Evolutionary conservation across 768 basidiomycete species (phyloP), one percentile per base, ranked within the genome.

Genomic region (Serendipita vermifera): DNA sequence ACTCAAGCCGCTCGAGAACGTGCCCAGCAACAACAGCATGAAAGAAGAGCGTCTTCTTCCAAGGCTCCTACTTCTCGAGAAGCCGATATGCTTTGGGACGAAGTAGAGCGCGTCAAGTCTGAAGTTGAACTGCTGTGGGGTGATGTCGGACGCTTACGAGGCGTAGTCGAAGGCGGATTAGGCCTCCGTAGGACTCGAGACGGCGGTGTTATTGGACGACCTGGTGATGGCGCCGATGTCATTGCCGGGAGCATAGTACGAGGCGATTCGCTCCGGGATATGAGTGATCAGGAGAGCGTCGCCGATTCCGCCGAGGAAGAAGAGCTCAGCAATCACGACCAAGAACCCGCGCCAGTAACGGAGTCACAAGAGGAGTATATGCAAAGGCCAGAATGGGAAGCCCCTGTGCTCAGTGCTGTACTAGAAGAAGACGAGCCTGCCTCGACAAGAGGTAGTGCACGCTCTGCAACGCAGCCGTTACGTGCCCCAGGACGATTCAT

Each of bases 141-240:
- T 3, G 91, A 98, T 68, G 87, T 97, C 2, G 85, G 86, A 58
- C 83, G 88, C 2, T 73, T 96, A n/a, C 73, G 85, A 9, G 84
- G 81, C 1, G 84, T 92, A 0, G 87, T 97, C 1, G 87, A 93
- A 66, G 84, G 87, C 57, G 89, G 89, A 3, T 72, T 96, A 55
- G n/a, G n/a, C n/a, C n/a, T n/a, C n/a, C n/a, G n/a, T n/a, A n/a
- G n/a, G n/a, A n/a, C n/a, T n/a, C n/a, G n/a, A n/a, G n/a, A n/a
- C n/a, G n/a, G n/a, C n/a, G n/a, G n/a, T n/a, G n/a, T n/a, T n/a
- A n/a, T n/a, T n/a, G n/a, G n/a, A n/a, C n/a, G n/a, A n/a, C n/a
- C n/a, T n/a, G n/a, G n/a, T n/a, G n/a, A 78, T 82, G 59, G 87
- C 89, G 60, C 68, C 90, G 26, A 70, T 83, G 35, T 68, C 73